Base-by-base conservation (phyloP, 1,284 basidiomycete species). In the Takashimella tepidaria region DNA sequence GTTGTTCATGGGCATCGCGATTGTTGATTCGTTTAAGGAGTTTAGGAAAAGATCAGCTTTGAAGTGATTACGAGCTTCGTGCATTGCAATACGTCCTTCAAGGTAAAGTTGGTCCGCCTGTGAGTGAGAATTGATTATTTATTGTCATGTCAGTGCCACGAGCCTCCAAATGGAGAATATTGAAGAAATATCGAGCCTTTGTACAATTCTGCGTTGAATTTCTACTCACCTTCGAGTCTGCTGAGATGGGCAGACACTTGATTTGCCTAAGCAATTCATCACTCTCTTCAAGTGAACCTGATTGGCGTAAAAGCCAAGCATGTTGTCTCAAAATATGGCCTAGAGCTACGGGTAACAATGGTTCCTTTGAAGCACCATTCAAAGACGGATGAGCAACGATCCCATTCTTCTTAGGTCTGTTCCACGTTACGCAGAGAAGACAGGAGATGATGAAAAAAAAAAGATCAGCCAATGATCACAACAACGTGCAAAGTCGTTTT, bases 21-120 rank as follows among this genome's bases (percentile, higher is more conserved):
- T 37, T 8, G 89, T 85, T 10, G 90, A 92, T 72, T 95, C 91
- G 0, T 86, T 81, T 19, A 93, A 75, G 1, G 89, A 92, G 65
- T 84, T 90, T 59, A 93, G 78, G 73, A 90, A 89, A 77, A 93
- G 86, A 66, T 93, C 89, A 0, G 83, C 80, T 47, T 83, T 83
- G 77, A 92, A 90, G 22, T 83, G 83, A 47, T 81, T 80, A 64
- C 89, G 85, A 0, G 87, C 87, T 24, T 84, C 81, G 54, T 88
- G 82, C 37, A 93, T 74, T 0, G 84, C 84, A 13, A 92, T 76
- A 56, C 83, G 85, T 0, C 85, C 90, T 64, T 87, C 79, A 0
- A 92, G 74, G 3, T 83, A 79, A 58, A 83, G 81, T 61, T 87
- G 83, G 66, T 89, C 86, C 5, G 85, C 83, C 86, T 89, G 56